Evolutionary conservation across 2,329 filamentous ascomycete genomes (phyloP).

Genomic region (Xylaria digitata): DNA sequence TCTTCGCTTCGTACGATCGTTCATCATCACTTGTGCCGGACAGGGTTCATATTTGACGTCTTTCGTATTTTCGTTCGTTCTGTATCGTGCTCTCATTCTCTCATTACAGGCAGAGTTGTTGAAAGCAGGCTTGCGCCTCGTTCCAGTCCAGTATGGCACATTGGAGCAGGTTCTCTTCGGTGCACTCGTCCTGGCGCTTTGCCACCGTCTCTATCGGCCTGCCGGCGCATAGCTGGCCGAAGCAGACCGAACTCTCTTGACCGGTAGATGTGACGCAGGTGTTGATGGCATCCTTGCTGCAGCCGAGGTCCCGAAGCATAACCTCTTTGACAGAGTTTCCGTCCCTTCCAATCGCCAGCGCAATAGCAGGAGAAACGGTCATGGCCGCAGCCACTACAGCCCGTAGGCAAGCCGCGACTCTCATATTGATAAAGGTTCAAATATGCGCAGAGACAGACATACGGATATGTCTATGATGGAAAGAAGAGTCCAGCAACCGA

Average conservation of each 20-base stretch:
- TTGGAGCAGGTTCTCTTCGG: constrained; percentile 44
- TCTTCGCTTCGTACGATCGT: constrained; percentile 12
- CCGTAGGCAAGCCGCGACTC: constrained; percentile 20
- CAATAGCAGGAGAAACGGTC: constrained; percentile 16
- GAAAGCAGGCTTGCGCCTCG: constrained; percentile 44
- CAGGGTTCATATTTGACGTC: background rate
- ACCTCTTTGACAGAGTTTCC: background rate
- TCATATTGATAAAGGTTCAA: constrained; percentile 26
- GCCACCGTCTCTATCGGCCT: constrained; percentile 22
- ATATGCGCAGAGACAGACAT: constrained; percentile 17
- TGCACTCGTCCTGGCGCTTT: constrained; percentile 45
- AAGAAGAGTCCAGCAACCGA: background rate
- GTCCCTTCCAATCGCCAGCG: constrained; percentile 23
- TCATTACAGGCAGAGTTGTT: constrained; percentile 42
- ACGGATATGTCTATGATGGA: constrained; percentile 19
- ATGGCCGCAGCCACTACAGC: constrained; percentile 21
- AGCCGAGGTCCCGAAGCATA: constrained; percentile 20
- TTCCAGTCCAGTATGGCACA: constrained; percentile 45
- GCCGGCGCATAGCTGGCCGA: constrained; percentile 43
- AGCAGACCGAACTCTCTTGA: constrained; percentile 35
- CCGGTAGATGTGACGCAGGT: constrained; percentile 26
- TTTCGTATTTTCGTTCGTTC: constrained; percentile 15
- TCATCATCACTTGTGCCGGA: background rate
- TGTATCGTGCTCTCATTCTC: background rate
- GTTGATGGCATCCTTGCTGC: constrained; percentile 23